A percentile compares a stretch with the other conserved stretches of the same genome.
phyloP scores from a whole-genome alignment of 1,139 yeast species.

The Martiniozyma asiatica region DNA sequence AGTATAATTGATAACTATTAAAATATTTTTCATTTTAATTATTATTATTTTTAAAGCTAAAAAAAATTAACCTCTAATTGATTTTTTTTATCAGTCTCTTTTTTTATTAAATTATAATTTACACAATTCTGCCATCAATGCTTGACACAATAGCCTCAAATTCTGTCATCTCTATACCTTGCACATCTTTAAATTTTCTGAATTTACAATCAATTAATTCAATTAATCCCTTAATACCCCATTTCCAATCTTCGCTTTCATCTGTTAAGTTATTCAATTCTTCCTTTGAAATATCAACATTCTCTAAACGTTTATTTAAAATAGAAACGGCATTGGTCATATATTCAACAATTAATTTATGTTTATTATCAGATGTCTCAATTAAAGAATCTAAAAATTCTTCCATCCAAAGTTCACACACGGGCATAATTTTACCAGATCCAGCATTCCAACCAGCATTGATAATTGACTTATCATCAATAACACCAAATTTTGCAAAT shows the following conservation, averaged over 20 bases:
- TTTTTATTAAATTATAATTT: no score
- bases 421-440: constrained; percentile 6
- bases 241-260: constrained; percentile 6
- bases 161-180: no score
- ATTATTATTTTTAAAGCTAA: no score
- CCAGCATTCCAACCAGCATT: constrained; percentile 28
- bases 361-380: constrained; percentile 10
- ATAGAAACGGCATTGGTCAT: constrained; percentile 8
- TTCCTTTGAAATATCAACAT: constrained; percentile 12
- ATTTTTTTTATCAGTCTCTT: no score
- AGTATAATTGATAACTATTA: no score
- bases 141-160: no score
- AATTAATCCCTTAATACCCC: constrained; percentile 7
- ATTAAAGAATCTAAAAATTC: constrained; percentile 19
- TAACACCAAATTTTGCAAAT: constrained; percentile 20
- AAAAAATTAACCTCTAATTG: no score
- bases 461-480: constrained; percentile 26
- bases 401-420: constrained; percentile 18
- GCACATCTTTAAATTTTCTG: no score
- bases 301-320: constrained; percentile 18
- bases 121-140: no score
- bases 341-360: constrained; percentile 1
- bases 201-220: constrained; percentile 6
- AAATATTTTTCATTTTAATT: no score
- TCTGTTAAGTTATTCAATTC: constrained; percentile 1